Evolutionary conservation across 306 rosid species (phyloP).

Genomic region (Cucurbita moschata): DNA sequence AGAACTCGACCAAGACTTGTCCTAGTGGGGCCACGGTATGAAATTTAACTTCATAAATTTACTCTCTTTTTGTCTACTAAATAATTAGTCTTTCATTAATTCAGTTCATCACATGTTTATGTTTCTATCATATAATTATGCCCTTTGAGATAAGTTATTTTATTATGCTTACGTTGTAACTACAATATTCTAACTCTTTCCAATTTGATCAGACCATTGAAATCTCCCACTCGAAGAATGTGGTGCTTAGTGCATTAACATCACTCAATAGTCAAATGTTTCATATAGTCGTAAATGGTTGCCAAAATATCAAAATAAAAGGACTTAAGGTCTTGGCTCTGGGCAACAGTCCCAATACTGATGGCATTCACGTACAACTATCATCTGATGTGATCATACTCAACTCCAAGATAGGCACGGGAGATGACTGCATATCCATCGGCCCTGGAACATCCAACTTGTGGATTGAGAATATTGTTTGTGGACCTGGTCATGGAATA

Average conservation of each 20-base stretch:
- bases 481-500: constrained; percentile 48
- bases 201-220: too few species aligned
- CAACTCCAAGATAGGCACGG: constrained; percentile 22
- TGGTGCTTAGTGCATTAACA: background rate
- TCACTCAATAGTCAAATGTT: background rate
- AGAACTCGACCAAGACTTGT: constrained; percentile 22
- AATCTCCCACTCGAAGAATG: background rate
- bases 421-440: background rate
- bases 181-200: too few species aligned
- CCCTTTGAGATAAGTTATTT: too few species aligned
- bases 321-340: constrained; percentile 18
- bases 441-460: constrained; percentile 20
- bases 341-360: constrained; percentile 47
- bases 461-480: constrained; percentile 38
- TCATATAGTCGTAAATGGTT: background rate
- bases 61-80: too few species aligned
- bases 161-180: too few species aligned
- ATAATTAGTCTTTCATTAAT: too few species aligned
- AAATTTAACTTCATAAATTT: background rate
- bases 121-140: too few species aligned
- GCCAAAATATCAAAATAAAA: constrained; percentile 19
- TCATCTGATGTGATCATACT: constrained; percentile 33
- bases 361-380: constrained; percentile 48
- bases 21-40: constrained; percentile 40
- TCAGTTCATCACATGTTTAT: too few species aligned